Base-by-base conservation (phyloP, 805 yeast species). In the Saccharomycopsis vini region DNA sequence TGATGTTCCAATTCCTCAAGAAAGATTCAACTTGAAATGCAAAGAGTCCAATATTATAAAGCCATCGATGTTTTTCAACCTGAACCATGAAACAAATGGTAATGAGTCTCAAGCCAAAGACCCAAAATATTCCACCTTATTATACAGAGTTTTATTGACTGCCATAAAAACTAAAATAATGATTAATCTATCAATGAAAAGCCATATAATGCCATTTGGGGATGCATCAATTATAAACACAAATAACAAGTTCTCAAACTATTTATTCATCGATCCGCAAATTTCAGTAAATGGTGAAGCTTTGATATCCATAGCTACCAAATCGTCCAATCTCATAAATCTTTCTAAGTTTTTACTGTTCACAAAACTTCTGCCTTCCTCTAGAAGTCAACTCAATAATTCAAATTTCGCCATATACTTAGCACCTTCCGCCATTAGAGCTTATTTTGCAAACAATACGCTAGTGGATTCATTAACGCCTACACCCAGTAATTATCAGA, bases 361-460 rank as follows among this genome's bases (percentile, higher is more conserved):
- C 51, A 6, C 39, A 47, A 12, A 12, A 18, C 18, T 29, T 31
- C 0, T n/a, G n/a, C n/a, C n/a, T n/a, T n/a, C n/a, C n/a, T 45
- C 60, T 1, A 44, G 37, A 46, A 15, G 16, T 10, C 20, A 35
- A n/a, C 21, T 28, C 16, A 35, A 26, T 12, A 57, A 63, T 43
- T 50, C 52, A 18, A 56, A 56, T 5, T 61, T 61, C 53, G 74
- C 72, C 0, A 49, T 74, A 2, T 74, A 75, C 49, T 47, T 76
- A 24, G 73, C 72, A 15, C 81, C 81, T 0, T 71, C 78, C 7
- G 80, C 78, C 1, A 73, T 74, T 10, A 60, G 79, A 38, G 71
- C 71, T 31, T 64, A 66, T 28, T 55, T 71, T 3, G 64, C 68
- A 0, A 61, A 64, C 3, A 51, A 55, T 6, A 58, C 65, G 13